Conservation (phyloP, 768 basidiomycete genomes). For the Boletales sp. region DNA sequence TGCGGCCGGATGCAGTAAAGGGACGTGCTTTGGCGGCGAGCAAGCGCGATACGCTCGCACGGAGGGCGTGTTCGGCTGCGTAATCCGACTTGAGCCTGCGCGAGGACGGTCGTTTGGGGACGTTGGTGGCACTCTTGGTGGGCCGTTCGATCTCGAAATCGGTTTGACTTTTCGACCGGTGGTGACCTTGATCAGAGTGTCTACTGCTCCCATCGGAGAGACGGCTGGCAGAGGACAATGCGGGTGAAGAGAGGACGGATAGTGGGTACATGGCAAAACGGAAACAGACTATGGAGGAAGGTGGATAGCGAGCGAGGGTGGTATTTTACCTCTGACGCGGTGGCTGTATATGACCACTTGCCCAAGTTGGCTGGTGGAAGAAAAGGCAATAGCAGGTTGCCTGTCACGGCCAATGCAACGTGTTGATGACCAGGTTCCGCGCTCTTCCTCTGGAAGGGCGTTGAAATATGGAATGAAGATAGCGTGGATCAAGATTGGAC, state of each 20-base stretch:
- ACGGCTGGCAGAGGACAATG: slow-evolving; percentile 33
- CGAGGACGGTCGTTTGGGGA: slow-evolving; percentile 30
- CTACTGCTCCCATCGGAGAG: slow-evolving; percentile 37
- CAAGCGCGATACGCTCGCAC: slow-evolving; percentile 52
- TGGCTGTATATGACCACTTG: slow-evolving; percentile 31
- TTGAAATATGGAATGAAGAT: slow-evolving; percentile 24
- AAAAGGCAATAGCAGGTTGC: slow-evolving; percentile 27
- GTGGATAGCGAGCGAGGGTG: slow-evolving; percentile 4
- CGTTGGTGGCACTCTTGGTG: slow-evolving; percentile 31
- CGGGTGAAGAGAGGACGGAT: slow-evolving; percentile 31
- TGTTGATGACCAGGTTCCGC: slow-evolving; percentile 27
- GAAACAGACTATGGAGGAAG: slow-evolving; percentile 11
- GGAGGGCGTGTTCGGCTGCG: slow-evolving; percentile 50
- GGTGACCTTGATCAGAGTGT: slow-evolving; percentile 31
- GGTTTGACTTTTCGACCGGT: slow-evolving; percentile 41
- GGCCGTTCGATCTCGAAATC: slow-evolving; percentile 69
- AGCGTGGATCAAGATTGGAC: slow-evolving; percentile 30
- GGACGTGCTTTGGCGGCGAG: slow-evolving; percentile 57
- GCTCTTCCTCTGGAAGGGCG: slow-evolving; percentile 20
- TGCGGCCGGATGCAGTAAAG: slow-evolving; percentile 63
- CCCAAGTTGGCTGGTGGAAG: slow-evolving; percentile 28
- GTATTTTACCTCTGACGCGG: slow-evolving; percentile 33
- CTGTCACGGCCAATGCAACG: slow-evolving; percentile 32
- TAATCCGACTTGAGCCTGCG: slow-evolving; percentile 41
- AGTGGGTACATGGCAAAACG: slow-evolving; percentile 23